Evolutionary conservation across 176 grass and related monocot genomes (phyloP).

Genomic region (barley (Hordeum vulgare)): DNA sequence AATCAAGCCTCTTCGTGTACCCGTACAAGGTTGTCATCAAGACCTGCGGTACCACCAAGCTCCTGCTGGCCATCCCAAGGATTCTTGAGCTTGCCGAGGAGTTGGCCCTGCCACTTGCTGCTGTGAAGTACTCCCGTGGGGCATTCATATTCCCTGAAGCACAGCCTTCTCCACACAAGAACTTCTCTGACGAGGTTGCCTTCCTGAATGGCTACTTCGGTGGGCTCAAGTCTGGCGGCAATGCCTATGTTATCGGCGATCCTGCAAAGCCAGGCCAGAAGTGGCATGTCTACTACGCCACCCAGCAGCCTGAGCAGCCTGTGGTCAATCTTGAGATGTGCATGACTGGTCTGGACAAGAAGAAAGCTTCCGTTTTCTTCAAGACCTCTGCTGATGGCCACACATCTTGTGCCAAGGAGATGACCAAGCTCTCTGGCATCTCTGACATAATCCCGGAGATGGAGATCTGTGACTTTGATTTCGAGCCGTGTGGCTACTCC

Average conservation of each 20-base stretch:
- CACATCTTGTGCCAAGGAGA: conserved; percentile 50
- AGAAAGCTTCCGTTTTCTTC: conserved; percentile 65
- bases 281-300: conserved; percentile 74
- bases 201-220: conserved; percentile 51
- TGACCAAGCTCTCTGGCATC: conserved; percentile 66
- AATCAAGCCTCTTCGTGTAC: conserved; percentile 61
- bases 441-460: conserved; percentile 64
- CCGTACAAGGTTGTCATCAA: conserved; percentile 57
- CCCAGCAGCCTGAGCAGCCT: conserved; percentile 45
- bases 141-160: conserved; percentile 62
- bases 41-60: conserved; percentile 63
- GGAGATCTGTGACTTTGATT: conserved; percentile 76
- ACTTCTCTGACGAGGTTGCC: conserved; percentile 66
- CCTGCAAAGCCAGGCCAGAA: conserved; percentile 46
- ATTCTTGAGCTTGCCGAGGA: conserved; percentile 72
- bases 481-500: conserved; percentile 72
- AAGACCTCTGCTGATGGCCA: conserved; percentile 52
- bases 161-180: conserved; percentile 68
- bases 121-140: conserved; percentile 74
- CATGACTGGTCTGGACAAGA: conserved; percentile 63
- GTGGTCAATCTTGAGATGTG: conserved; percentile 80
- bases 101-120: conserved; percentile 51
- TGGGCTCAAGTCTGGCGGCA: conserved; percentile 48
- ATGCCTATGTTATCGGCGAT: conserved; percentile 73
- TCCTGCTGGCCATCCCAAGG: conserved; percentile 43